Percentiles rank a stretch among this genome's conserved stretches.
Evolutionary conservation across 768 basidiomycete species (phyloP).

Genomic region (Trametes cingulata): DNA sequence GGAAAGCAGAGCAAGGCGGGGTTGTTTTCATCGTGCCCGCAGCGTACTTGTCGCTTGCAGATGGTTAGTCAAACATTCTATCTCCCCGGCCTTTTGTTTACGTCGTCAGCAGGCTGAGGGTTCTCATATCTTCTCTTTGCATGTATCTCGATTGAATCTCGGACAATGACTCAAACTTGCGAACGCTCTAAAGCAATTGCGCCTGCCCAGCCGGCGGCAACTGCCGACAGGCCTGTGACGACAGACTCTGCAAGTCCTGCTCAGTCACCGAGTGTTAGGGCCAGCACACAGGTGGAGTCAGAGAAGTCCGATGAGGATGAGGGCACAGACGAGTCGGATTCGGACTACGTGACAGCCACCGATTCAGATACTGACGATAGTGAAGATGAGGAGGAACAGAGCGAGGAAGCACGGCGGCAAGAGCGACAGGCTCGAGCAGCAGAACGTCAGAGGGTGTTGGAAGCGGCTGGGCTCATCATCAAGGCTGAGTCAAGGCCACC

Average conservation of each 20-base stretch:
- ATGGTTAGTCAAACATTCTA: conserved; percentile 79
- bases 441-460: conserved; percentile 81
- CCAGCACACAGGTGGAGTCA: background rate
- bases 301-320: conserved; percentile 33
- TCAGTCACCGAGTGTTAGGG: background rate
- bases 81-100: conserved; percentile 63
- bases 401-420: conserved; percentile 48
- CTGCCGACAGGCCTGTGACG: background rate
- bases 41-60: conserved; percentile 79
- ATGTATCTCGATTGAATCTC: conserved; percentile 31
- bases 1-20: conserved; percentile 90
- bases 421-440: conserved; percentile 63
- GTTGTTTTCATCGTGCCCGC: conserved; percentile 90
- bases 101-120: conserved; percentile 78
- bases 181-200: conserved; percentile 6
- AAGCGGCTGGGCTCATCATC: conserved; percentile 84
- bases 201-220: background rate
- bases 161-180: conserved; percentile 23
- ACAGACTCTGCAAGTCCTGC: background rate
- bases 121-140: conserved; percentile 53
- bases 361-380: conserved; percentile 43
- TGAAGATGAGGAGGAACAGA: conserved; percentile 32
- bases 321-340: conserved; percentile 26
- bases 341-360: conserved; percentile 46
- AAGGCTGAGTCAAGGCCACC: conserved; percentile 54